Evolutionary conservation across 1,284 basidiomycete genomes (phyloP), one percentile per base, ranked within the genome.

Genomic region (Golubevia sp.): DNA sequence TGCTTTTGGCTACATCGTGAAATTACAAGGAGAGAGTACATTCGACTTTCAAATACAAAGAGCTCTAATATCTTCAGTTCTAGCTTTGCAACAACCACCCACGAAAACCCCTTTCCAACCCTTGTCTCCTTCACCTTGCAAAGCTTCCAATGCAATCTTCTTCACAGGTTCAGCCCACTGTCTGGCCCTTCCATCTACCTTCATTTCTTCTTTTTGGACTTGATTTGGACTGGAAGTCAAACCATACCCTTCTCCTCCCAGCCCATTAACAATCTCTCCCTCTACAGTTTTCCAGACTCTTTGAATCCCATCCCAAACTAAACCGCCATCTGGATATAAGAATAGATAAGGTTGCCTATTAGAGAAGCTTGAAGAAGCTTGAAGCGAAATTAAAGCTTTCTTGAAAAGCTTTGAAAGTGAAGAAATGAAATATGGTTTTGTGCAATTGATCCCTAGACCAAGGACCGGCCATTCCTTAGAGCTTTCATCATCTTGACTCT

Each of bases 381-480:
- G 62, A 62, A 67, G 67, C 18, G 54, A 59, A 23, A 30, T 49
- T 15, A 71, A 63, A 24, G 64, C 65, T 1, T 51, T 20, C n/a
- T 68, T 70, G 65, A 76, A 68, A 8, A 62, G 59, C 34, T 69
- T 55, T 15, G 65, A 63, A 18, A 77, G 62, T 59, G 54, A 64
- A 13, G 56, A 53, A 7, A 79, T 54, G 26, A 70, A 61, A 51
- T 71, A 67, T 0, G 73, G 69, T 61, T 79, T 79, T 30, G 76
- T 79, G 64, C 76, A 79, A 60, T 79, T 79, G 64, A 79, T 74
- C 24, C 76, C 76, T 25, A 79, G 56, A 4, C 74, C 76, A 5
- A 58, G 58, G 50, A 76, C 34, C 0, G 69, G 63, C 70, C 73
- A 75, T 2, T 62, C 38, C n/a, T n/a, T n/a, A n/a, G n/a, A n/a